These are phyloP conservation scores for Kwoniella bestiolae DNA, from an alignment of 768 basidiomycete genomes.

Conservation along the genomic window DNA sequence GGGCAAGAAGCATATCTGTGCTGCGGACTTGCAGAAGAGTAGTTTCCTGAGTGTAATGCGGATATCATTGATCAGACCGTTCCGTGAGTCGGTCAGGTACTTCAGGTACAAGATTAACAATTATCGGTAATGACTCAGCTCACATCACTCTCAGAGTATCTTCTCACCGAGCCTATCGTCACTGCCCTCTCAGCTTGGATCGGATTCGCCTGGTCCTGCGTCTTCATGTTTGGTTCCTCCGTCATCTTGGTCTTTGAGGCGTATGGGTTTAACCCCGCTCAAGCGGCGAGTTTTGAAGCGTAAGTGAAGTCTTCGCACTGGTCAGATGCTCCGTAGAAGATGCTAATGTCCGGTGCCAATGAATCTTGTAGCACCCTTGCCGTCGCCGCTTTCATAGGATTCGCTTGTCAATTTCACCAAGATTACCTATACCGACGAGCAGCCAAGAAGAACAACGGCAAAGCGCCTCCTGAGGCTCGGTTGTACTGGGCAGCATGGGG, in stretches of 20 bases:
- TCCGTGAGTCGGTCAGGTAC: slow-evolving; percentile 36
- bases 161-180: slow-evolving; percentile 54
- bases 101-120: too few relatives aligned
- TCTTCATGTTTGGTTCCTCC: slow-evolving; percentile 49
- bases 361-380: slow-evolving; percentile 30
- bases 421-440: slow-evolving; percentile 42
- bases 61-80: slow-evolving; percentile 49
- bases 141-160: slow-evolving; percentile 36
- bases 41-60: slow-evolving; percentile 40
- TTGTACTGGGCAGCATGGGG: slow-evolving; percentile 52
- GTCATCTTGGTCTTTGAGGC: slow-evolving; percentile 37
- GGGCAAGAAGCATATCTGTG: slow-evolving; percentile 45
- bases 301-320: slow-evolving; percentile 17
- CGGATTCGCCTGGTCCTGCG: slow-evolving; percentile 52
- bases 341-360: too few relatives aligned
- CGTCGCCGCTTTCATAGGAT: slow-evolving; percentile 47
- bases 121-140: too few relatives aligned
- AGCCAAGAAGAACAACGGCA: slow-evolving; percentile 30
- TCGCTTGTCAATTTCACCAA: slow-evolving; percentile 45
- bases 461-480: slow-evolving; percentile 52
- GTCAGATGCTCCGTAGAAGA: too few relatives aligned
- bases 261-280: slow-evolving; percentile 48
- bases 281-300: slow-evolving; percentile 41
- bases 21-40: slow-evolving; percentile 44
- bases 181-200: slow-evolving; percentile 51